phyloP scores from a whole-genome alignment of 345 rosid species.

The Populus ilicifolia region DNA sequence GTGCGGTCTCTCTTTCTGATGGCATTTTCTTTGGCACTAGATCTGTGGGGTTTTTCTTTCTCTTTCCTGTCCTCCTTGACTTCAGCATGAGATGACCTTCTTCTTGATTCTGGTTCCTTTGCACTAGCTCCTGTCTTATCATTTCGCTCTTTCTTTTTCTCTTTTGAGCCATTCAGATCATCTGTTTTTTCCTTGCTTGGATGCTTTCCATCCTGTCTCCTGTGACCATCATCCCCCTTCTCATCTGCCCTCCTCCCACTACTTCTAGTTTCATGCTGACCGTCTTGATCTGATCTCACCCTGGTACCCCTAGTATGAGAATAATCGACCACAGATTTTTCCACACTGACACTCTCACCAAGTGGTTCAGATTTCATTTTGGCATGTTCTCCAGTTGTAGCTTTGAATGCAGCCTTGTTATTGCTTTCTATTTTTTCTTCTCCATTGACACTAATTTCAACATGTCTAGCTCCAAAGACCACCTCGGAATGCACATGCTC shows the following conservation, averaged over 20 bases:
- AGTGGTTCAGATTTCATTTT: constrained; percentile 19
- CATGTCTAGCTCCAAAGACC: constrained; percentile 10
- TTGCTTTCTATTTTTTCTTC: constrained; percentile 18
- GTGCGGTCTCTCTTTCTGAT: constrained; percentile 42
- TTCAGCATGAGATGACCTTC: constrained; percentile 35
- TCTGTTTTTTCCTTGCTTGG: constrained; percentile 47
- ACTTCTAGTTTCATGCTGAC: constrained; percentile 41
- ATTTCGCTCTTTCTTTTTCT: constrained; percentile 38
- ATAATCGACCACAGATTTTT: constrained; percentile 27
- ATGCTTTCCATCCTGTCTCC: constrained; percentile 43
- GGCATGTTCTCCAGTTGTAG: constrained; percentile 8
- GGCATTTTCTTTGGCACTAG: constrained; percentile 46
- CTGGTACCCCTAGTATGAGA: constrained; percentile 36
- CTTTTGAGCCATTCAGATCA: constrained; percentile 46
- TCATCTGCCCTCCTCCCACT: constrained; percentile 26
- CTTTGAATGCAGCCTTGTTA: constrained; percentile 27
- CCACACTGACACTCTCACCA: constrained; percentile 20
- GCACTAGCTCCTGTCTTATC: constrained; percentile 41
- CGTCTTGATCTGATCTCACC: constrained; percentile 34
- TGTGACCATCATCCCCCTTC: constrained; percentile 35
- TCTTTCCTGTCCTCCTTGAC: constrained; percentile 52
- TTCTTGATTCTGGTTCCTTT: constrained; percentile 53
- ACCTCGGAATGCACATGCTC: constrained; percentile 14
- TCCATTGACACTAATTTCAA: constrained; percentile 27
- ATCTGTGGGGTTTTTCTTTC: constrained; percentile 45